These are phyloP conservation scores for Scedosporium aurantiacum DNA, from an alignment of 2,329 filamentous ascomycete genomes.

Conservation along the genomic window DNA sequence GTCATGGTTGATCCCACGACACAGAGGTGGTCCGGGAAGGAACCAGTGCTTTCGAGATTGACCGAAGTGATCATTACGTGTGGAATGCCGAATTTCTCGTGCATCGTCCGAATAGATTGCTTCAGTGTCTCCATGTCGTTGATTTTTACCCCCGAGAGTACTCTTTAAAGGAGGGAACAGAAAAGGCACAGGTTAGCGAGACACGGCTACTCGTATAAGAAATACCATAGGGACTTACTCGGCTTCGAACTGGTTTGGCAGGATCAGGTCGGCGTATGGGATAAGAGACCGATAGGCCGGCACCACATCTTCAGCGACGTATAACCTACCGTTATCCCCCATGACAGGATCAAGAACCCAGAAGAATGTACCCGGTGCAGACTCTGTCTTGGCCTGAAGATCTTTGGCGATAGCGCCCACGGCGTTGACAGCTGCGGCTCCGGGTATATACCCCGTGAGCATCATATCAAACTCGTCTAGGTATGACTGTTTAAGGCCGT, in stretches of 20 bases:
- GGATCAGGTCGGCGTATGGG: slow-evolving; percentile 73
- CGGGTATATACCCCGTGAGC: slow-evolving; percentile 89
- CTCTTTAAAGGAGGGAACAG: slow-evolving; percentile 32
- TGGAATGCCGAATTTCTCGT: slow-evolving; percentile 64
- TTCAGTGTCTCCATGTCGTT: slow-evolving; percentile 61
- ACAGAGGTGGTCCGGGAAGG: slow-evolving; percentile 43
- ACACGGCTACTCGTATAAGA: neutral
- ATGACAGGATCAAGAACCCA: slow-evolving; percentile 98
- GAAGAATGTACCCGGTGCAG: slow-evolving; percentile 69
- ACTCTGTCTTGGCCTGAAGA: slow-evolving; percentile 53
- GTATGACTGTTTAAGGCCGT: slow-evolving; percentile 70
- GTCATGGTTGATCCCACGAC: slow-evolving; percentile 69
- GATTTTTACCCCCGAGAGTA: slow-evolving; percentile 78
- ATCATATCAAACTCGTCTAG: slow-evolving; percentile 89
- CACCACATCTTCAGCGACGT: slow-evolving; percentile 84
- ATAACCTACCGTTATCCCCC: slow-evolving; percentile 88
- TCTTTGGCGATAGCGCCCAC: slow-evolving; percentile 78
- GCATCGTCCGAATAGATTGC: slow-evolving; percentile 64
- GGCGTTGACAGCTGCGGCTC: slow-evolving; percentile 69
- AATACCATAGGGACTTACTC: slow-evolving; percentile 51
- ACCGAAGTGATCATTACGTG: slow-evolving; percentile 92
- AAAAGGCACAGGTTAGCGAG: slow-evolving; percentile 1
- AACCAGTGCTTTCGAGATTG: slow-evolving; percentile 47
- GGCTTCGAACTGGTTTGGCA: slow-evolving; percentile 95
- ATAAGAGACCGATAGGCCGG: slow-evolving; percentile 79